Percentiles rank a stretch among this genome's conserved stretches.
phyloP scores from a whole-genome alignment of 495 filamentous ascomycete species.

The Recurvomyces mirabilis region DNA sequence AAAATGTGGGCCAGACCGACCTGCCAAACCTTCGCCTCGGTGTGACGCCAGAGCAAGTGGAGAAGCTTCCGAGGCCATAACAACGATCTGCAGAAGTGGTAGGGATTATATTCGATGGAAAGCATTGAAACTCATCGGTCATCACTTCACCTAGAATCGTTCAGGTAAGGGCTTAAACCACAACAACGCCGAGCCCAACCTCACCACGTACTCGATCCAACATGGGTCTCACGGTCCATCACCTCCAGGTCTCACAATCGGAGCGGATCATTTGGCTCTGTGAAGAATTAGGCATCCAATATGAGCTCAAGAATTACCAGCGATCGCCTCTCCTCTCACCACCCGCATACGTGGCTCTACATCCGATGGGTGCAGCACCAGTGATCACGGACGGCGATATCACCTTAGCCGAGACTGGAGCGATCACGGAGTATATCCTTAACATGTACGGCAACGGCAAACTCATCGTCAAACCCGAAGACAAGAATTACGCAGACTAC shows the following conservation, averaged over 20 bases:
- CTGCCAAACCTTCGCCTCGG: too few relatives aligned
- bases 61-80: too few relatives aligned
- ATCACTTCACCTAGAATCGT: too few relatives aligned
- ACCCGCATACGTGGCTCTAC: conserved; percentile 39
- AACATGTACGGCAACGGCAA: conserved; percentile 39
- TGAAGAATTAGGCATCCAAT: conserved; percentile 48
- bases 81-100: too few relatives aligned
- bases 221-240: conserved; percentile 43
- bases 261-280: conserved; percentile 53
- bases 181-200: too few relatives aligned
- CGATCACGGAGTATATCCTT: conserved; percentile 47
- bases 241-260: conserved; percentile 45
- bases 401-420: conserved; percentile 44
- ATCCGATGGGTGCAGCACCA: conserved; percentile 43
- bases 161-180: too few relatives aligned
- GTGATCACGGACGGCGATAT: conserved; percentile 42
- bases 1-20: too few relatives aligned
- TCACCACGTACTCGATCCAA: too few relatives aligned
- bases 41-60: too few relatives aligned
- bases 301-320: conserved; percentile 40
- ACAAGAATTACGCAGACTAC: conserved; percentile 42
- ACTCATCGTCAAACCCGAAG: conserved; percentile 33
- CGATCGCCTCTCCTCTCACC: conserved; percentile 43
- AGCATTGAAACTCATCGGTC: too few relatives aligned
- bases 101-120: too few relatives aligned